Conservation (phyloP, 2,329 filamentous ascomycete genomes). For the Pseudonectria foliicola region DNA sequence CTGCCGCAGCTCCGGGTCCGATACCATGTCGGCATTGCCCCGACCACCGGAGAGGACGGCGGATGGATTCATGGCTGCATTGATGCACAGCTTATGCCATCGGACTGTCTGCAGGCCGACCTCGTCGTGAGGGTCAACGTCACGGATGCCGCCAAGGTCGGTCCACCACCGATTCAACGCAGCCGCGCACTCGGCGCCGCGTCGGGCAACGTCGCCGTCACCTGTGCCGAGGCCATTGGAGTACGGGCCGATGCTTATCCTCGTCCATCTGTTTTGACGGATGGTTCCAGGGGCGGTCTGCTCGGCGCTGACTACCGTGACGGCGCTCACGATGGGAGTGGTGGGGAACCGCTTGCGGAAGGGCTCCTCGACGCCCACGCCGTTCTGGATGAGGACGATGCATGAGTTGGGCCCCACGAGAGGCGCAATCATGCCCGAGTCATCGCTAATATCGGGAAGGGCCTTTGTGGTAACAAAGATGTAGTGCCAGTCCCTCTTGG, state of each 20-base stretch:
- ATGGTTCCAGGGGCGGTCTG: constrained; percentile 57
- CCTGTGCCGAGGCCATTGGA: constrained; percentile 39
- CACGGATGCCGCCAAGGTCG: constrained; percentile 51
- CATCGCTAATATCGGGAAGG: constrained; percentile 55
- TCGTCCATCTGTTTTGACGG: constrained; percentile 66
- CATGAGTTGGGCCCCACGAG: constrained; percentile 47
- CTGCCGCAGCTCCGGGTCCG: constrained; percentile 52
- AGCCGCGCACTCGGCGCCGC: constrained; percentile 36
- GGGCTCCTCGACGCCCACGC: constrained; percentile 61
- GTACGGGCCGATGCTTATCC: constrained; percentile 63
- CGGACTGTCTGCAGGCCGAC: constrained; percentile 61
- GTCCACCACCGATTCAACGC: constrained; percentile 48
- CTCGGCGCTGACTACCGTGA: constrained; percentile 63
- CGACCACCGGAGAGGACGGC: constrained; percentile 59
- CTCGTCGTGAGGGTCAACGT: constrained; percentile 58
- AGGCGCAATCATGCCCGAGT: constrained; percentile 53
- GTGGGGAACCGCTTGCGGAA: constrained; percentile 55
- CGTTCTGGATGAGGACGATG: constrained; percentile 65
- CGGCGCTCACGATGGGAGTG: constrained; percentile 57
- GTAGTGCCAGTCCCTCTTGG: constrained; percentile 42
- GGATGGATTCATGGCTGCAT: constrained; percentile 67
- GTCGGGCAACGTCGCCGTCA: constrained; percentile 23
- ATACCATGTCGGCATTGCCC: constrained; percentile 59
- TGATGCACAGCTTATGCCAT: constrained; percentile 74
- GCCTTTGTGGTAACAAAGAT: constrained; percentile 66